Base-by-base conservation (phyloP, 495 filamentous ascomycete species). In the Symbiotaphrina buchneri region DNA sequence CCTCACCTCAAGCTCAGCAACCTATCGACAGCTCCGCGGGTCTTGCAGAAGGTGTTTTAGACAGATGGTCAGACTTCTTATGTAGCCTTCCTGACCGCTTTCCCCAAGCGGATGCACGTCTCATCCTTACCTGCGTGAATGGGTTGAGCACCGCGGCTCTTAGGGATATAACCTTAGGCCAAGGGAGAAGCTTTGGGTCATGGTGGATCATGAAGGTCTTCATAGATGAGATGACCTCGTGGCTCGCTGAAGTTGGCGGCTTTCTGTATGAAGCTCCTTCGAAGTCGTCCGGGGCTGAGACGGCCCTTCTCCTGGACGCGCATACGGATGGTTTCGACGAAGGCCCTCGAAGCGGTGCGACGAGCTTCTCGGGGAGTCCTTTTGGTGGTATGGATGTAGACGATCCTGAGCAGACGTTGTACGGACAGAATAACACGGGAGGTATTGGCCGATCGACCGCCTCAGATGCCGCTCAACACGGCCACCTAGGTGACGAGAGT, bases 181-280 rank as follows among this genome's bases (percentile, higher is more conserved):
- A 76, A 36, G 81, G 77, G 6, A 66, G 71, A 36, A 91, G 79
- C 42, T 97, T 93, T 44, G 81, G 80, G 10, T 72, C 78, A 1
- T 97, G 87, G 87, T 94, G 87, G 82, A 75, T 93, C 32, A 83
- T 80, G n/a, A 92, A 94, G 46, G 81, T 84, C 31, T 97, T 83
- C 59, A 66, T 97, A 32, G 85, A 94, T 46, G 87, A 94, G 52
- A 90, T 91, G 83, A 68, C 83, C 42, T 54, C 72, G 22, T 95
- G 87, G 67, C 60, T 90, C 40, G 84, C 81, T 0, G 82, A 93
- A 42, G 74, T 83, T 34, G 87, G 87, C 13, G 87, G 87, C 0
- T 94, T 94, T 46, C 5, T 1, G 10, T 7, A 13, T 10, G 19
- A 70, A 39, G 56, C 44, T 7, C 54, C 61, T 3, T n/a, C n/a